These are phyloP conservation scores for Tylopilus sp. DNA, from an alignment of 768 basidiomycete genomes.

Conservation along the genomic window DNA sequence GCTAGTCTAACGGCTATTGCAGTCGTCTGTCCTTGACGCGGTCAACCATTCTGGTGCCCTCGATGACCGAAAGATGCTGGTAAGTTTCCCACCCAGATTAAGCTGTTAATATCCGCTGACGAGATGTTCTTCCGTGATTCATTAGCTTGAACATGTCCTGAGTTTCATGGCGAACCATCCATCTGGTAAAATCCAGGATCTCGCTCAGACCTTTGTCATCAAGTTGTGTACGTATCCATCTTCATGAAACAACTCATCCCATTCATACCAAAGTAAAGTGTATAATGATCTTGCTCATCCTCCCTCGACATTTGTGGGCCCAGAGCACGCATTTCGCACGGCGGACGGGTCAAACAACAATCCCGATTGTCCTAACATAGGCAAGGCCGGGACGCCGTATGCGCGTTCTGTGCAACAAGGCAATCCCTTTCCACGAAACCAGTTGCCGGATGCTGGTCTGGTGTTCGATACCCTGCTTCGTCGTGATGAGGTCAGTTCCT, in stretches of 20 bases:
- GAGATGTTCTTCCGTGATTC: not conserved
- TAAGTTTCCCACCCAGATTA: slow-evolving; percentile 32
- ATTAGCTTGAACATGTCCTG: slow-evolving; percentile 69
- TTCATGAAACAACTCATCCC: not conserved
- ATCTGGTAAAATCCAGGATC: slow-evolving; percentile 41
- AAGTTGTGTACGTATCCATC: slow-evolving; percentile 49
- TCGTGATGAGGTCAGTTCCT: slow-evolving; percentile 54
- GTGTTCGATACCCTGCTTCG: slow-evolving; percentile 78
- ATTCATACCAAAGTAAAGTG: slow-evolving; percentile 38
- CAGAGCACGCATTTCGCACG: slow-evolving; percentile 59
- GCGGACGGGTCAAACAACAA: slow-evolving; percentile 84
- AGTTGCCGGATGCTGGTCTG: slow-evolving; percentile 75
- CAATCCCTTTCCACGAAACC: slow-evolving; percentile 60
- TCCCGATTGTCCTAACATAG: slow-evolving; percentile 61
- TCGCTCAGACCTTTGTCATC: slow-evolving; percentile 38
- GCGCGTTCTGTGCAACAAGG: slow-evolving; percentile 77
- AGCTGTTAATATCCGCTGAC: not conserved
- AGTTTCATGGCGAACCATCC: slow-evolving; percentile 59
- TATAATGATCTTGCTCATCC: slow-evolving; percentile 84
- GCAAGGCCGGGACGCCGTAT: slow-evolving; percentile 76
- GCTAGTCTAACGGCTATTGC: not conserved
- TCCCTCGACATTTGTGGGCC: slow-evolving; percentile 63
- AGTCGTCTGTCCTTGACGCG: slow-evolving; percentile 63
- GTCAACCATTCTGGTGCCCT: slow-evolving; percentile 57
- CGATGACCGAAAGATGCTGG: slow-evolving; percentile 77